Conservation (phyloP, 2,329 filamentous ascomycete genomes). For the Exophiala mesophila region DNA sequence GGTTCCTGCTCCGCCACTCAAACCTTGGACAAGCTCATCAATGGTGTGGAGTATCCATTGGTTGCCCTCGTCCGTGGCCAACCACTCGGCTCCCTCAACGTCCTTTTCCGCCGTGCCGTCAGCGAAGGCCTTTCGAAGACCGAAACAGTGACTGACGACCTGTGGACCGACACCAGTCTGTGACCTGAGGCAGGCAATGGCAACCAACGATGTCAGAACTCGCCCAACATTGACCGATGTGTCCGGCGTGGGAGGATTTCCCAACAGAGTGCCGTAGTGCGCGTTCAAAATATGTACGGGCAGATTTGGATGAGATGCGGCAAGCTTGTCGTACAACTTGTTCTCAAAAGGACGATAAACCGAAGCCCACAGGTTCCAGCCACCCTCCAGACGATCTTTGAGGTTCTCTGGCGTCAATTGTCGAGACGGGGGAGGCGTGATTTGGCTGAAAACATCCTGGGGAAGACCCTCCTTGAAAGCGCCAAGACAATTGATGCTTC, state of each 20-base stretch:
- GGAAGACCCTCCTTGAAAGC: conserved; percentile 64
- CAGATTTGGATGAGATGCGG: conserved; percentile 71
- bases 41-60: conserved; percentile 59
- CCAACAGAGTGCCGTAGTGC: conserved; percentile 69
- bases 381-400: conserved; percentile 51
- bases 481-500: conserved; percentile 76
- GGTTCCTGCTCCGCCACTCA: conserved; percentile 46
- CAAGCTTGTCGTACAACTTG: conserved; percentile 67
- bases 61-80: conserved; percentile 61
- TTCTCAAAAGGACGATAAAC: conserved; percentile 70
- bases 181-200: conserved; percentile 67
- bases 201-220: conserved; percentile 67
- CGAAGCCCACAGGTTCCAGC: conserved; percentile 65
- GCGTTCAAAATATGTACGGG: conserved; percentile 72
- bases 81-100: conserved; percentile 53
- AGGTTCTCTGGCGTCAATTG: conserved; percentile 51
- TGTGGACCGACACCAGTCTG: conserved; percentile 81
- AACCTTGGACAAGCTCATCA: conserved; percentile 54
- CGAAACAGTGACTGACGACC: conserved; percentile 76
- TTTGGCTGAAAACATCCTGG: conserved; percentile 45
- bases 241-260: conserved; percentile 55
- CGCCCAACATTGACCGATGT: conserved; percentile 57
- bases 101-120: conserved; percentile 56
- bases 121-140: conserved; percentile 68
- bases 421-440: conserved; percentile 57